phyloP scores from a whole-genome alignment of 306 rosid species.

The Fagus crenata region DNA sequence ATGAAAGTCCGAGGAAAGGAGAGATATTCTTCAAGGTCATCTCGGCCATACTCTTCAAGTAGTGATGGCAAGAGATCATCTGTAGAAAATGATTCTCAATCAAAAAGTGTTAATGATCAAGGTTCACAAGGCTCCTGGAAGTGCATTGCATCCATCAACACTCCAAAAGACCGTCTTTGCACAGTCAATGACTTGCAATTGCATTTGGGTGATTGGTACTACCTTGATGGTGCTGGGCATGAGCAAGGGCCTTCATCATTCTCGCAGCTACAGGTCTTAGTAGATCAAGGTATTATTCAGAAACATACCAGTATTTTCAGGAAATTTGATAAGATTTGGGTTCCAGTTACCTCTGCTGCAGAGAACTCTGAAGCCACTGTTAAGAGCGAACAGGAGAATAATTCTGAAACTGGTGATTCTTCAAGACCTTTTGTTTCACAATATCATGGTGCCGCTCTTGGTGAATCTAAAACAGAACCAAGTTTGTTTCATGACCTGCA shows the following conservation, averaged over 20 bases:
- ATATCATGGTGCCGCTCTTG: constrained; percentile 34
- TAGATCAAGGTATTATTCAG: constrained; percentile 70
- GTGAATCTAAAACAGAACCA: constrained; percentile 28
- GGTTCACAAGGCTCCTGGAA: constrained; percentile 47
- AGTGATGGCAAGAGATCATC: constrained; percentile 81
- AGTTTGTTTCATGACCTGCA: constrained; percentile 53
- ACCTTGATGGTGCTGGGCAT: constrained; percentile 96
- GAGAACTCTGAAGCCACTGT: constrained; percentile 53
- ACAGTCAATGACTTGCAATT: constrained; percentile 70
- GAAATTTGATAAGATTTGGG: constrained; percentile 86
- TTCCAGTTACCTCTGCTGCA: constrained; percentile 70
- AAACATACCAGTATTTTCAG: constrained; percentile 77
- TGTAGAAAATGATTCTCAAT: constrained; percentile 65
- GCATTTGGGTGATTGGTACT: constrained; percentile 92
- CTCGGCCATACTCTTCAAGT: constrained; percentile 57
- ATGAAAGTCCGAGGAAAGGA: constrained; percentile 66
- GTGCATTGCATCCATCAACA: constrained; percentile 37
- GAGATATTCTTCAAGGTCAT: constrained; percentile 62
- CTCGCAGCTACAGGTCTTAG: constrained; percentile 75
- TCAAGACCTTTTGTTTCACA: constrained; percentile 37
- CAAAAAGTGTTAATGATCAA: constrained; percentile 46
- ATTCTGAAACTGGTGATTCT: constrained; percentile 41
- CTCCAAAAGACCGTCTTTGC: constrained; percentile 69
- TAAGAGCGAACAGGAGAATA: constrained; percentile 41
- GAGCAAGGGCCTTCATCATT: constrained; percentile 88